phyloP scores from a whole-genome alignment of 371 early-diverging fungal species.

The Mortierella sp. region DNA sequence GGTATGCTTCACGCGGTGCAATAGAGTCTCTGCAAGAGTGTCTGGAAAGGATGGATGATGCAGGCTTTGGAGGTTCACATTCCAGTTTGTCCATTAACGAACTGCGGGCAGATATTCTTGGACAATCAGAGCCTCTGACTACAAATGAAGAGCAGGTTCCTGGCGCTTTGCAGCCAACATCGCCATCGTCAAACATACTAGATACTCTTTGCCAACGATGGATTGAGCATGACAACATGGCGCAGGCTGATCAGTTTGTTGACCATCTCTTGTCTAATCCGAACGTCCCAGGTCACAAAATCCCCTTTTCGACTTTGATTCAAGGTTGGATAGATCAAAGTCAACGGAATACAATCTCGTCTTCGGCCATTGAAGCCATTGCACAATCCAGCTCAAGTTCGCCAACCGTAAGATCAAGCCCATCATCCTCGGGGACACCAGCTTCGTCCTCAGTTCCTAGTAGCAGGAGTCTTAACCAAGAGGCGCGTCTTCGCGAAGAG shows the following conservation, averaged over 20 bases:
- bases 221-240: conserved; percentile 36
- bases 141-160: background rate
- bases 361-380: conserved; percentile 21
- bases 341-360: conserved; percentile 25
- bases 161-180: background rate
- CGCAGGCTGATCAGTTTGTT: conserved; percentile 33
- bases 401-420: background rate
- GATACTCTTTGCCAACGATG: conserved; percentile 32
- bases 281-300: conserved; percentile 12
- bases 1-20: conserved; percentile 38
- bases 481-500: conserved; percentile 21
- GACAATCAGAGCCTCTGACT: background rate
- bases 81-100: background rate
- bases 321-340: conserved; percentile 50
- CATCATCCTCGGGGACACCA: background rate
- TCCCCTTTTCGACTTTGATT: conserved; percentile 32
- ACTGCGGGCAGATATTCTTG: conserved; percentile 22
- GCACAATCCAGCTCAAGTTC: conserved; percentile 1
- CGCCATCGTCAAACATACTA: conserved; percentile 1
- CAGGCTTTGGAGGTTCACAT: conserved; percentile 10
- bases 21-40: conserved; percentile 22
- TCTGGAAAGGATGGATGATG: conserved; percentile 32
- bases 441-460: conserved; percentile 27
- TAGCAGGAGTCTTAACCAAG: conserved; percentile 41
- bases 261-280: conserved; percentile 9